Evolutionary conservation across 2,329 filamentous ascomycete genomes (phyloP), one percentile per base, ranked within the genome.

Genomic region (Monosporascus ibericus): DNA sequence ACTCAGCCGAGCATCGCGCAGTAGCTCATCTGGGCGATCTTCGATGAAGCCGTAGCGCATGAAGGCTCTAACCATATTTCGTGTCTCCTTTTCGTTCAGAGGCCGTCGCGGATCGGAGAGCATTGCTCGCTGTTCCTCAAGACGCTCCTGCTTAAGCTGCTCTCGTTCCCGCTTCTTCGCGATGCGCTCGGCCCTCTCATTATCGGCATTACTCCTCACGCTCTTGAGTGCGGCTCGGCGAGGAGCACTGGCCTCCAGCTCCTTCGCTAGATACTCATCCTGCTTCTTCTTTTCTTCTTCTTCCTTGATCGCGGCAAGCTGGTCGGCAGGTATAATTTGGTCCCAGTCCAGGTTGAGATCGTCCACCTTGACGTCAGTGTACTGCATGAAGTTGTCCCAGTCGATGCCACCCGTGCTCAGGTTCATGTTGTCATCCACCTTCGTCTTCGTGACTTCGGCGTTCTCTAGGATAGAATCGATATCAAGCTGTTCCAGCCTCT

Each of bases 401-500:
- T 84, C 81, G 48, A 84, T 84, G 51, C 81, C 94, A 65, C 94
- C 95, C 65, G 92, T 94, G 53, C 92, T 95, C 44, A 95, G 88
- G 53, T 84, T 84, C 67, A 97, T 90, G 66, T 92, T 90, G 69
- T 96, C 90, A 22, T 92, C 88, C 51, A 96, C 88, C 70, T 96
- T 92, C 0, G 94, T 97, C 75, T 95, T 92, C 63, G 96, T 95
- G 62, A 97, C 85, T 72, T 99, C 94, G 27, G 95, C 94, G 68
- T 96, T 96, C 63, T 94, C 94, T 17, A 99, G 82, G 39, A 99
- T 94, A 8, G 92, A 90, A 67, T 99, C 95, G 61, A 99, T 97
- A 68, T 99, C 94, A 24, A 99, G 85, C 70, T 96, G 91, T 71
- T 99, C 94, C 5, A 99, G 79, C 67, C 95, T 94, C 72, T 92